Evolutionary conservation across 73 alveolate species (phyloP).

Genomic region (Paramecium caudatum): DNA sequence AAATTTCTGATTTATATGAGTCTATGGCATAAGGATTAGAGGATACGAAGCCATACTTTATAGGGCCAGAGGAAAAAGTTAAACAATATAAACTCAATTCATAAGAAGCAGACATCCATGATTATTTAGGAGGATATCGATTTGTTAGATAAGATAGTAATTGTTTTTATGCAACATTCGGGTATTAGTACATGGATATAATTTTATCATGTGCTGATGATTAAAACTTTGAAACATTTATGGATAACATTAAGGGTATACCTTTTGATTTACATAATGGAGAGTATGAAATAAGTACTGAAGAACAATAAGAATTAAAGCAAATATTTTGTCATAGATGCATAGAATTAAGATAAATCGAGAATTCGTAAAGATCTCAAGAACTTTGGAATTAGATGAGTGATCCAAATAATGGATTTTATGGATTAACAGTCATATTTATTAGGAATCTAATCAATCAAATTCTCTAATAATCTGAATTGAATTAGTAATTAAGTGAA

Average conservation of each 20-base stretch:
- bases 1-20: background rate
- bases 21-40: too few relatives aligned
- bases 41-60: too few relatives aligned
- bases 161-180: background rate
- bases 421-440: constrained; percentile 47
- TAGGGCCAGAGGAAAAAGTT: background rate
- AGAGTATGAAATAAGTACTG: background rate
- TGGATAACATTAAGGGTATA: constrained; percentile 19
- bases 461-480: constrained; percentile 6
- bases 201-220: constrained; percentile 25
- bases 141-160: background rate
- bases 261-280: background rate
- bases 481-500: background rate
- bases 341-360: background rate
- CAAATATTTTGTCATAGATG: constrained; percentile 38
- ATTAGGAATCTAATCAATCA: background rate
- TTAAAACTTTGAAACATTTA: constrained; percentile 34
- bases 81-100: background rate
- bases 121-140: background rate
- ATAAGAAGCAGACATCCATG: background rate
- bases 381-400: constrained; percentile 27
- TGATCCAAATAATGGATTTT: background rate
- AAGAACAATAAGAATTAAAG: constrained; percentile 40
- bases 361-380: background rate
- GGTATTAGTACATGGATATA: background rate